Evolutionary conservation across 2,329 filamentous ascomycete species (phyloP), one percentile per base, ranked within the genome.

Genomic region (Incumbomyces delicatus): DNA sequence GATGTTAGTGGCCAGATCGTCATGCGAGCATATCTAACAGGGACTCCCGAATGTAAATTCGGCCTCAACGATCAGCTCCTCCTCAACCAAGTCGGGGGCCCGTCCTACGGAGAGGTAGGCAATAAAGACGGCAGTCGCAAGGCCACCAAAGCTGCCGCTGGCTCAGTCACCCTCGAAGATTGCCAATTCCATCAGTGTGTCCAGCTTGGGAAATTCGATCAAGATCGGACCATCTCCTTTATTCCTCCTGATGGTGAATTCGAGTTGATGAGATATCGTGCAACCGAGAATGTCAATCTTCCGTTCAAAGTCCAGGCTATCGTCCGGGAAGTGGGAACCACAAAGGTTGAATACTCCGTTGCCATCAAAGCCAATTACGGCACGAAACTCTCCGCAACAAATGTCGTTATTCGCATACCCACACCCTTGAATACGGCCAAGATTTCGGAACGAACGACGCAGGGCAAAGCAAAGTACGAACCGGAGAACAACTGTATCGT

Each of bases 151-250:
- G 92, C 92, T 1, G 92, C 92, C 0, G 92, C 92, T 1, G 92
- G 92, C 31, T 94, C 86, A 53, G 94, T 98, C 44, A 95, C 89
- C 0, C 75, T 98, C 20, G 94, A 98, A 64, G 92, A 98, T 66
- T 96, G 94, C 62, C 92, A 96, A 62, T 95, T 98, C 70, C 92
- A 98, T 67, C 92, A 98, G 67, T 98, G 92, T 65, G 92, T 98
- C 51, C 95, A 95, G 71, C 76, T 98, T 27, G 89, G 90, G 55
- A 94, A 94, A 63, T 98, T 98, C 62, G 92, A 96, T 66, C 85
- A 85, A 27, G 92, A 98, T 67, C 78, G 92, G 54, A 96, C 95
- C 64, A 96, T 98, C 66, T 92, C 85, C 50, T 95, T 98, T 65
- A 83, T 98, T 32, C 92, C 92, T 2, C 92, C 92, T 2, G 92